A percentile compares a stretch with the other conserved stretches of the same genome.
Conservation (phyloP, 768 basidiomycete genomes). For the Leucocoprinus leucothites region DNA sequence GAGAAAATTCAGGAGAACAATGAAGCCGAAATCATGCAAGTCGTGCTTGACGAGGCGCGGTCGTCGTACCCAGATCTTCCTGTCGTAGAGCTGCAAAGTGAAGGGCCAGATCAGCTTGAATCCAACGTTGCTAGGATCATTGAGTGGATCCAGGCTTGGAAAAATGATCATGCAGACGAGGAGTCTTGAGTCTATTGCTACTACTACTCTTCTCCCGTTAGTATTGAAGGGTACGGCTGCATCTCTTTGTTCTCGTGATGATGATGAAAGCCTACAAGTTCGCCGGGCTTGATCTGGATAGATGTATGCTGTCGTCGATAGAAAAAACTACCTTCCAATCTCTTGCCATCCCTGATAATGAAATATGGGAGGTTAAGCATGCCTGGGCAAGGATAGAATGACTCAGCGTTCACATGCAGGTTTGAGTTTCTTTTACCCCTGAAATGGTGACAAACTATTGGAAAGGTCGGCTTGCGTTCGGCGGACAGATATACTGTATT, state of each 20-base stretch:
- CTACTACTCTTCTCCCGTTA: background rate
- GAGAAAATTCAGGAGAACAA: constrained; percentile 99
- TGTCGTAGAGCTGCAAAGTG: constrained; percentile 81
- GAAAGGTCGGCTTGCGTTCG: background rate
- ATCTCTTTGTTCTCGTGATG: no score
- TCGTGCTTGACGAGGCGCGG: constrained; percentile 84
- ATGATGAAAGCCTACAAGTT: no score
- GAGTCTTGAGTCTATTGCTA: background rate
- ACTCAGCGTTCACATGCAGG: no score
- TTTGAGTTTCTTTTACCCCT: no score
- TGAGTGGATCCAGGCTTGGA: constrained; percentile 85
- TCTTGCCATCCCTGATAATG: no score
- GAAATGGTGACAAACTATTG: no score
- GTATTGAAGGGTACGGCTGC: no score
- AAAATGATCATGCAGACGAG: constrained; percentile 29
- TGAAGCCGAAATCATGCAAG: constrained; percentile 96
- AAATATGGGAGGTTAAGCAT: no score
- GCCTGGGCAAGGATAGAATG: no score
- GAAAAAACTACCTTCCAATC: no score
- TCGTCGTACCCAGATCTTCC: constrained; percentile 84
- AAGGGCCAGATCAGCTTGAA: constrained; percentile 76
- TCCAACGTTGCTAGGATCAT: constrained; percentile 83
- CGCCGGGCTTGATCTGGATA: no score
- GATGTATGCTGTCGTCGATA: no score
- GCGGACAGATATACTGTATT: background rate